Base-by-base conservation (phyloP, 495 filamentous ascomycete genomes). In the Aspergillus funiculosus region DNA sequence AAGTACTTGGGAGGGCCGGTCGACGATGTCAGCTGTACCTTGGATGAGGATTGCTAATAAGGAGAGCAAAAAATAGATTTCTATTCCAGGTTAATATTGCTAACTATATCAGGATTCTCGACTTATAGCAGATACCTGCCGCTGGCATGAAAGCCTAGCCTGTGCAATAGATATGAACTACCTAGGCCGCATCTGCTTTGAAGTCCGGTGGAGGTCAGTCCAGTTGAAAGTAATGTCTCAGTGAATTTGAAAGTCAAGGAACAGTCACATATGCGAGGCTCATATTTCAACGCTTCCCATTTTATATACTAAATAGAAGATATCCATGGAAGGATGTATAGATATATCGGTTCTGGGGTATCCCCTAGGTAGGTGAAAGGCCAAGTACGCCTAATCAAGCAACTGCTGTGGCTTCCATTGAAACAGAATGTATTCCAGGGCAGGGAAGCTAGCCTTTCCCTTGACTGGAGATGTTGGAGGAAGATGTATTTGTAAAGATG, bases 211-310 rank as follows among this genome's bases (percentile, higher is more conserved):
- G 1, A 79, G 60, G 2, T 73, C 60, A 0, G 85, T 85, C 74
- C 83, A 83, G 38, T 81, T 71, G 57, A 91, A 90, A 4, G 73
- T 73, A 52, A 86, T 75, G 5, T 77, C 85, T 80, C 82, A 91
- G 44, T 62, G 68, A 31, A 64, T 73, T 26, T 46, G 57, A 22
- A 50, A n/a, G 10, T 48, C 36, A 5, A n/a, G 38, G 43, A 1
- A 6, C 53, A 9, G 49, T 27, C 48, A 59, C 43, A n/a, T 47
- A 37, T 30, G 32, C 10, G 34, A 11, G 6, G n/a, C 3, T 10
- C 28, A 29, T n/a, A n/a, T 43, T 18, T 22, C 20, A 5, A 37
- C 18, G 19, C n/a, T n/a, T n/a, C n/a, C n/a, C n/a, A n/a, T n/a
- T n/a, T n/a, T n/a, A n/a, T n/a, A n/a, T n/a, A n/a, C n/a, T n/a